These are phyloP conservation scores for Ophiostoma pallidulum DNA, from an alignment of 2,329 filamentous ascomycete genomes.

Conservation along the genomic window DNA sequence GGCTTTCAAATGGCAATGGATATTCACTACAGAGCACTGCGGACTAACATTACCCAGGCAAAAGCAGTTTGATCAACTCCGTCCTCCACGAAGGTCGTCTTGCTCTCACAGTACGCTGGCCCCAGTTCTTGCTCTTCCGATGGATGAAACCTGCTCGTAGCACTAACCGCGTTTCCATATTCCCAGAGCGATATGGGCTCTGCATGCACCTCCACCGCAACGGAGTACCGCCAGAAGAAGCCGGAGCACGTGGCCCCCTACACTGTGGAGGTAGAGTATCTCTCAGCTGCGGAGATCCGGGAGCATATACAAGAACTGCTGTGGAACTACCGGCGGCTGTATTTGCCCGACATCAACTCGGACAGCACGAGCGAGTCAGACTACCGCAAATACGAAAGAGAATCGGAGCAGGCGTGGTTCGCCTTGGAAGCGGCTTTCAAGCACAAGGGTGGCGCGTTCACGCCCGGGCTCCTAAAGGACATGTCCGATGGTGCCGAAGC, in stretches of 20 bases:
- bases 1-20: background rate
- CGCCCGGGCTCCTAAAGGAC: slow-evolving; percentile 17
- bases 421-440: slow-evolving; percentile 27
- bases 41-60: slow-evolving; percentile 20
- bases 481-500: slow-evolving; percentile 22
- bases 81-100: slow-evolving; percentile 26
- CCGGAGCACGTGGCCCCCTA: slow-evolving; percentile 20
- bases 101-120: too few relatives aligned
- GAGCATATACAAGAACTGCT: slow-evolving; percentile 24
- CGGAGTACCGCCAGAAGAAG: slow-evolving; percentile 25
- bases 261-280: slow-evolving; percentile 26
- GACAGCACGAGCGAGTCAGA: slow-evolving; percentile 18
- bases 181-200: slow-evolving; percentile 23
- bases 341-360: slow-evolving; percentile 19
- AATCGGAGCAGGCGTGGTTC: slow-evolving; percentile 33
- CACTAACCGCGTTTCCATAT: background rate
- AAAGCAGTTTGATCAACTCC: slow-evolving; percentile 28
- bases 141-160: background rate
- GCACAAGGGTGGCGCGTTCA: slow-evolving; percentile 21
- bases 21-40: background rate
- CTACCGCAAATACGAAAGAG: slow-evolving; percentile 19
- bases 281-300: slow-evolving; percentile 20
- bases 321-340: slow-evolving; percentile 25
- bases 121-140: background rate
- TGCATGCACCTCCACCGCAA: slow-evolving; percentile 27